phyloP scores from a whole-genome alignment of 2,329 filamentous ascomycete genomes.

The Beauveria brongniartii region DNA sequence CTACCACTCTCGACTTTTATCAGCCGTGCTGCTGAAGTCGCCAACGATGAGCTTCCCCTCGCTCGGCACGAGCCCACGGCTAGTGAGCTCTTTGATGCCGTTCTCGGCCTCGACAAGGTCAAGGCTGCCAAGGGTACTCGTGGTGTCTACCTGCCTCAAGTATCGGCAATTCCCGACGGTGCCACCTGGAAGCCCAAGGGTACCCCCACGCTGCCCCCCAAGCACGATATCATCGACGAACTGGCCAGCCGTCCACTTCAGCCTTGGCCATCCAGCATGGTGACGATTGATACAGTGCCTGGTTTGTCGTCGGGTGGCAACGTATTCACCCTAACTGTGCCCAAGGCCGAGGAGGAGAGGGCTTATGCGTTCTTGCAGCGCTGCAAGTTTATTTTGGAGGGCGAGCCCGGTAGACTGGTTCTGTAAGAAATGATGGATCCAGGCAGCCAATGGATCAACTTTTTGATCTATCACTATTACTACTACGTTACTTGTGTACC shows the following conservation, averaged over 20 bases:
- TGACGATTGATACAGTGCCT: constrained; percentile 31
- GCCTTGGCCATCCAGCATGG: constrained; percentile 17
- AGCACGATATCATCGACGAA: constrained; percentile 74
- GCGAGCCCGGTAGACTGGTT: constrained; percentile 69
- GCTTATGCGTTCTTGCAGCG: constrained; percentile 77
- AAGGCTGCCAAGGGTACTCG: constrained; percentile 42
- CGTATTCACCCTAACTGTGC: constrained; percentile 74
- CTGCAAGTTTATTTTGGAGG: constrained; percentile 75
- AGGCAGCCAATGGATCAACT: constrained; percentile 6
- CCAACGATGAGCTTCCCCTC: constrained; percentile 78
- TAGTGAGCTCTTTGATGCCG: constrained; percentile 81
- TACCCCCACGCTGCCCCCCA: constrained; percentile 37
- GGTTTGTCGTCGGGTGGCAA: constrained; percentile 54
- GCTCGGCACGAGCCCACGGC: constrained; percentile 54
- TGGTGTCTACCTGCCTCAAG: constrained; percentile 64
- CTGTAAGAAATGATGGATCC: constrained; percentile 29
- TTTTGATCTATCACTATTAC: constrained; percentile 20
- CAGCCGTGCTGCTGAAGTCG: constrained; percentile 72
- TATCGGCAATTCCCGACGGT: constrained; percentile 48
- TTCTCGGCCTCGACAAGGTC: constrained; percentile 60
- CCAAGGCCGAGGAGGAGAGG: constrained; percentile 71
- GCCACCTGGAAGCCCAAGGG: constrained; percentile 28
- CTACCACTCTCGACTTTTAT: constrained; percentile 84
- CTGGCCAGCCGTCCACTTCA: constrained; percentile 41
- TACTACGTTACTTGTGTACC: not conserved